Conservation (phyloP, 1,139 yeast genomes). For the Kodamaea anthophila region DNA sequence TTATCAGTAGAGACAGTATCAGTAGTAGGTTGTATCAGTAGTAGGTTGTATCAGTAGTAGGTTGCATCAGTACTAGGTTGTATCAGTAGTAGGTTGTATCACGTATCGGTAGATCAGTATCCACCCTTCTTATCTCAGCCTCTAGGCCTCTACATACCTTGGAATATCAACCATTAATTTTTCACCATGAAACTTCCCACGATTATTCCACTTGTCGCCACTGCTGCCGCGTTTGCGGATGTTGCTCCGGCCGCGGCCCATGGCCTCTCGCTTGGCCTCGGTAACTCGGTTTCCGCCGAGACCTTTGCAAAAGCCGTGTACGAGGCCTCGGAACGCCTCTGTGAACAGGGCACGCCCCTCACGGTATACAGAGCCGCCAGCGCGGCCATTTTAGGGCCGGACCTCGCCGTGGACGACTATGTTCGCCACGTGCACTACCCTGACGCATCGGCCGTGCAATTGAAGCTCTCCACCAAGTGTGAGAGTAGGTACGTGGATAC, state of each 20-base stretch:
- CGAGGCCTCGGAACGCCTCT: conserved; percentile 14
- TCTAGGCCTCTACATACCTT: no score
- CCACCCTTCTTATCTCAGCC: no score
- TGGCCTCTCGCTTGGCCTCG: conserved; percentile 10
- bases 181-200: conserved; percentile 14
- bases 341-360: conserved; percentile 12
- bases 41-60: no score
- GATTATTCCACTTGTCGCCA: conserved; percentile 9
- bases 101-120: no score
- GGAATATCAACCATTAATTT: conserved; percentile 53
- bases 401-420: conserved; percentile 11
- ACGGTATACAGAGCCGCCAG: conserved; percentile 20
- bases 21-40: no score
- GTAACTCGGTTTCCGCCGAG: no score
- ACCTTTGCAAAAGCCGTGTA: no score
- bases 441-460: conserved; percentile 10
- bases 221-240: conserved; percentile 25
- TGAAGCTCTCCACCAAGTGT: no score
- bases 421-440: conserved; percentile 28
- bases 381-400: conserved; percentile 8
- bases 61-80: no score
- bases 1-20: no score
- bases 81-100: no score
- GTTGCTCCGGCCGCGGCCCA: conserved; percentile 25
- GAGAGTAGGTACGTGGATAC: conserved; percentile 23